Evolutionary conservation across 108 stramenopile species (phyloP).

Genomic region (Fistulifera solaris): DNA sequence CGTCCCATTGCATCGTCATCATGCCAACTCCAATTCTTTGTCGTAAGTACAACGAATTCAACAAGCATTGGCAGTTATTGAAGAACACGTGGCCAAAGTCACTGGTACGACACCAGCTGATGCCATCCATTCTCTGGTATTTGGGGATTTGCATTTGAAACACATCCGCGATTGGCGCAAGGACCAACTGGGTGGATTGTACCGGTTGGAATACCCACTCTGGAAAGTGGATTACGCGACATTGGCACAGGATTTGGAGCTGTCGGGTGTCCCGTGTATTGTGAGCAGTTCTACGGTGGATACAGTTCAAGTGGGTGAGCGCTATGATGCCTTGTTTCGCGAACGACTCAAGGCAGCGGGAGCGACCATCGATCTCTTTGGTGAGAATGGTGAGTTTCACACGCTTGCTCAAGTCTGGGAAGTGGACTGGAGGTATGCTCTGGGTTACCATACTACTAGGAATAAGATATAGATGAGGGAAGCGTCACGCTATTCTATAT

Average conservation of each 20-base stretch:
- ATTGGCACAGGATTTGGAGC: slow-evolving; percentile 55
- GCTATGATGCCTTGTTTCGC: slow-evolving; percentile 34
- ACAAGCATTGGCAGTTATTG: slow-evolving; percentile 44
- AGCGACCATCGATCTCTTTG: slow-evolving; percentile 60
- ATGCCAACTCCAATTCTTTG: slow-evolving; percentile 27
- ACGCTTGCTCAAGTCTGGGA: slow-evolving; percentile 71
- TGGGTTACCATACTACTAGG: no score
- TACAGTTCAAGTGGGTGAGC: slow-evolving; percentile 30
- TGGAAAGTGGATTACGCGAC: slow-evolving; percentile 53
- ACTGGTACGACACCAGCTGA: slow-evolving; percentile 3
- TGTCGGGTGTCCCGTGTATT: slow-evolving; percentile 37
- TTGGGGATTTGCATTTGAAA: slow-evolving; percentile 91
- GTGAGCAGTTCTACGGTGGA: slow-evolving; percentile 40
- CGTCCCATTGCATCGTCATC: slow-evolving; percentile 56
- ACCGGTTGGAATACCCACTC: slow-evolving; percentile 57
- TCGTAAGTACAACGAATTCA: slow-evolving; percentile 54
- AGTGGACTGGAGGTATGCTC: slow-evolving; percentile 7
- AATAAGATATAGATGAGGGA: no score
- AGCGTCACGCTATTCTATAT: no score
- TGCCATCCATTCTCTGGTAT: slow-evolving; percentile 39
- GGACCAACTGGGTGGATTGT: slow-evolving; percentile 28
- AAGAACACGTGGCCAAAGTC: slow-evolving; percentile 3
- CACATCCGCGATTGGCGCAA: slow-evolving; percentile 83
- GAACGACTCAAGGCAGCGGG: slow-evolving; percentile 7
- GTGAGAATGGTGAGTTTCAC: slow-evolving; percentile 84